Conservation (phyloP, 805 yeast genomes). For the Babjeviella inositovora region DNA sequence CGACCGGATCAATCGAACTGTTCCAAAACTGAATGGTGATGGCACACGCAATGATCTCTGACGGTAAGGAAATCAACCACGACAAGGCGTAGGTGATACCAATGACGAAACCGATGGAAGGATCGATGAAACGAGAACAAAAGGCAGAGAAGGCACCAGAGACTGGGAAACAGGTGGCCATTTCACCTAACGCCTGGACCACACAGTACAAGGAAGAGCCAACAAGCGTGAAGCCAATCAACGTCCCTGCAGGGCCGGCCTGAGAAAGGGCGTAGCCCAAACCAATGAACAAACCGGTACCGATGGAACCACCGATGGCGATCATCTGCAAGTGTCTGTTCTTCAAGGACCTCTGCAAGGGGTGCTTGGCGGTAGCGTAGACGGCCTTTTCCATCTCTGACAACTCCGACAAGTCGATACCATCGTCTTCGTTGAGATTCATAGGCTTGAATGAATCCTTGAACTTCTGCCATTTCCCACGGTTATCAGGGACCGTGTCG, state of each 20-base stretch:
- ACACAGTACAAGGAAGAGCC: conserved; percentile 8
- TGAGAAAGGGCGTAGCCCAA: conserved; percentile 7
- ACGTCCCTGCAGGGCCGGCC: conserved; percentile 10
- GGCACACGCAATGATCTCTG: conserved; percentile 18
- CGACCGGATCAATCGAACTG: conserved; percentile 23
- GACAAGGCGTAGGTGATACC: conserved; percentile 18
- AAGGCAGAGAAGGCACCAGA: conserved; percentile 10
- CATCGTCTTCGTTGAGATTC: conserved; percentile 6
- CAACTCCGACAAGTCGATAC: conserved; percentile 11
- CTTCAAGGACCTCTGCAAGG: conserved; percentile 11
- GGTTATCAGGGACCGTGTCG: no score
- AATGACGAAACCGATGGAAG: conserved; percentile 10
- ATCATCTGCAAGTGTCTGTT: conserved; percentile 10
- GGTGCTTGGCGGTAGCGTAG: conserved; percentile 14
- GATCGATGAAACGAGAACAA: conserved; percentile 8
- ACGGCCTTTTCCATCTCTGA: conserved; percentile 16
- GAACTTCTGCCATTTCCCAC: conserved; percentile 25
- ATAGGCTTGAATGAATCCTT: conserved; percentile 31
- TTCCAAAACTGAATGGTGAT: conserved; percentile 16
- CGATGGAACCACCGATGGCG: conserved; percentile 10
- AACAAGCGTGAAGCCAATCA: conserved; percentile 8
- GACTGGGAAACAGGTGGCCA: conserved; percentile 10
- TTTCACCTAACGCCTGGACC: conserved; percentile 8
- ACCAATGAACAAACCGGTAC: conserved; percentile 10
- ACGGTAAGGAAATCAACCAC: conserved; percentile 18